Base-by-base conservation (phyloP, 257 asterid species). In the Paraleonurus japonicus region DNA sequence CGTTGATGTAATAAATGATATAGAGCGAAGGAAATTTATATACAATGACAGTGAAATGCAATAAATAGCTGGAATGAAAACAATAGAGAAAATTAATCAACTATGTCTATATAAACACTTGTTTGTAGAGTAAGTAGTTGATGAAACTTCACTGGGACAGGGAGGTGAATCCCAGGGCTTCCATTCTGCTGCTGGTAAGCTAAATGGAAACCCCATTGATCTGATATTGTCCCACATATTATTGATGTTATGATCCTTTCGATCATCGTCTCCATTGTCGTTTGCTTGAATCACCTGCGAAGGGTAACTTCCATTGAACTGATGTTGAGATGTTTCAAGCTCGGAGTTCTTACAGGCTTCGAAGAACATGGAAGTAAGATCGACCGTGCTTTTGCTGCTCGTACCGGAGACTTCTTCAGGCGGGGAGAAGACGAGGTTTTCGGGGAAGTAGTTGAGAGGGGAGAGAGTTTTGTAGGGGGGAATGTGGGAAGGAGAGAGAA, bases 121-220 rank as follows among this genome's bases (percentile, higher is more conserved):
- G 84, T 81, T 71, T 53, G 91, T 62, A 16, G 88, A 87, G 77
- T 74, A 78, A 26, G 77, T 78, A 15, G 87, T 70, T 11, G 96
- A 87, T 28, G 96, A 89, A n/a, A 82, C 72, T 70, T 85, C 89
- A 61, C 87, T 82, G 24, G 90, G 86, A 80, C 90, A 84, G 3
- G 90, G 75, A 5, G 94, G 87, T 59, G 92, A 83, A 37, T 86
- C 90, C 96, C 93, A 88, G 72, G 51, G 51, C 70, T 80, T 75
- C 81, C 81, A 75, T 10, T 76, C 22, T 32, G 15, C 33, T 30
- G 80, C 55, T 9, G 81, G 80, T 75, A 82, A 73, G 75, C 80
- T 83, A 82, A 84, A 89, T 1, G 96, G 96, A 51, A 87, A 87
- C 55, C 82, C 93, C 71, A 87, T 70, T 1, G 82, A 37, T 45